phyloP scores from a whole-genome alignment of 805 yeast species.

The Saccharomycopsis microspora region DNA sequence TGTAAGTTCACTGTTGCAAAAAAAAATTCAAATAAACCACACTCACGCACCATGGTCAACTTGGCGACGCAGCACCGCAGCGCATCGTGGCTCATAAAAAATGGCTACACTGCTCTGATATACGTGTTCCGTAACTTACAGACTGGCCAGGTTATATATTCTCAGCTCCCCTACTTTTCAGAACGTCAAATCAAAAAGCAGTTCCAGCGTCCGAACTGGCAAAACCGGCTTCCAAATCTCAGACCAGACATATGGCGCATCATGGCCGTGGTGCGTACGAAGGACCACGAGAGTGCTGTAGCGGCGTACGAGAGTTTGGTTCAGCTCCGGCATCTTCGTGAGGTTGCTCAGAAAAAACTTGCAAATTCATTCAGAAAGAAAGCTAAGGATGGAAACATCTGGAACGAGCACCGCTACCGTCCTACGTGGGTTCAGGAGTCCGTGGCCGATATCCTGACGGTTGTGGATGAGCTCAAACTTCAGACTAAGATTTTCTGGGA shows the following conservation, averaged over 20 bases:
- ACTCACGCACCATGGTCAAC: conserved; percentile 4
- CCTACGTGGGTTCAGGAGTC: conserved; percentile 89
- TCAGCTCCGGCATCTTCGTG: conserved; percentile 64
- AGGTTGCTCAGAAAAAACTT: conserved; percentile 42
- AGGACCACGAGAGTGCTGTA: conserved; percentile 49
- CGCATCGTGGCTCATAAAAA: conserved; percentile 43
- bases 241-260: conserved; percentile 87
- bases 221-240: conserved; percentile 66
- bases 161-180: conserved; percentile 65
- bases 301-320: conserved; percentile 67
- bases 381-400: conserved; percentile 65
- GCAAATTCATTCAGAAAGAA: conserved; percentile 62
- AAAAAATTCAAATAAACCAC: too few relatives aligned
- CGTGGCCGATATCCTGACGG: conserved; percentile 67
- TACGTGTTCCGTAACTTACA: conserved; percentile 76
- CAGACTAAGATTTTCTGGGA: conserved; percentile 65
- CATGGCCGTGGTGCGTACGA: conserved; percentile 71
- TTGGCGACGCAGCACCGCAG: conserved; percentile 34
- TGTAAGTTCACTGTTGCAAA: too few relatives aligned
- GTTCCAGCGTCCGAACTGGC: conserved; percentile 81
- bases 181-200: conserved; percentile 33
- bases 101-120: conserved; percentile 73
- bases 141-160: conserved; percentile 80
- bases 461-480: conserved; percentile 50
- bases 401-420: conserved; percentile 82